Percentiles rank a stretch among this genome's conserved stretches.
These are phyloP conservation scores for Tolypocladium sp. DNA, from an alignment of 2,329 filamentous ascomycete genomes.

Conservation along the genomic window DNA sequence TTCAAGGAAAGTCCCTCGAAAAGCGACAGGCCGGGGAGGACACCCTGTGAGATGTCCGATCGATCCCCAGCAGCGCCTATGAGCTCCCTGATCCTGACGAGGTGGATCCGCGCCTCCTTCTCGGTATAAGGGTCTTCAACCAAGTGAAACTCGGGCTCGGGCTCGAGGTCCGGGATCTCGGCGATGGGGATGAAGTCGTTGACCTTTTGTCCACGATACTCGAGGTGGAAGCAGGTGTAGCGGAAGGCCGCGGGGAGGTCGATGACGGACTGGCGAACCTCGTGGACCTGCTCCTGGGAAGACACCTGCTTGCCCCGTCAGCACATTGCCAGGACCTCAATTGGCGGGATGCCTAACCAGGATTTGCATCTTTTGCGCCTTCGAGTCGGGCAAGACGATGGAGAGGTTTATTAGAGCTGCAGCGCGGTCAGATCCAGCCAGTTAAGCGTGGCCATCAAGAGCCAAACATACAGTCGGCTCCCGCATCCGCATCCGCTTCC, in stretches of 20 bases:
- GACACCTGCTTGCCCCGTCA: conserved; percentile 52
- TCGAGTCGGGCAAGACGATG: conserved; percentile 70
- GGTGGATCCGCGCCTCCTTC: conserved; percentile 92
- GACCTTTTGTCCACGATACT: conserved; percentile 78
- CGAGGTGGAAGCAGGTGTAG: conserved; percentile 97
- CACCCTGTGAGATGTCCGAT: conserved; percentile 77
- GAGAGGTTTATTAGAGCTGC: conserved; percentile 52
- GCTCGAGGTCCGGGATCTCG: conserved; percentile 71
- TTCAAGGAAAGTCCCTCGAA: conserved; percentile 65
- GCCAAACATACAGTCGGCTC: conserved; percentile 21
- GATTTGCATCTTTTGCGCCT: conserved; percentile 68
- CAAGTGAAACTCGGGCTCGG: conserved; percentile 70
- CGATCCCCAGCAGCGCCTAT: conserved; percentile 87
- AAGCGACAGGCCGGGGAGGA: conserved; percentile 75
- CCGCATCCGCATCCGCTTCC: conserved; percentile 20
- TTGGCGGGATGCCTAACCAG: conserved; percentile 49
- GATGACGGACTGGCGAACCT: conserved; percentile 92
- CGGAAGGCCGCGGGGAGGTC: conserved; percentile 89
- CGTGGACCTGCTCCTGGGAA: conserved; percentile 91
- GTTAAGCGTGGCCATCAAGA: neutral
- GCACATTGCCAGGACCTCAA: neutral
- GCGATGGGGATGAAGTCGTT: conserved; percentile 93
- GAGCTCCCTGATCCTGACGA: conserved; percentile 83
- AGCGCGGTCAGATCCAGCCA: neutral
- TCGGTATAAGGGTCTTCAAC: conserved; percentile 96